Conservation (phyloP, 306 rosid species). For the Cicer cuneatum region DNA sequence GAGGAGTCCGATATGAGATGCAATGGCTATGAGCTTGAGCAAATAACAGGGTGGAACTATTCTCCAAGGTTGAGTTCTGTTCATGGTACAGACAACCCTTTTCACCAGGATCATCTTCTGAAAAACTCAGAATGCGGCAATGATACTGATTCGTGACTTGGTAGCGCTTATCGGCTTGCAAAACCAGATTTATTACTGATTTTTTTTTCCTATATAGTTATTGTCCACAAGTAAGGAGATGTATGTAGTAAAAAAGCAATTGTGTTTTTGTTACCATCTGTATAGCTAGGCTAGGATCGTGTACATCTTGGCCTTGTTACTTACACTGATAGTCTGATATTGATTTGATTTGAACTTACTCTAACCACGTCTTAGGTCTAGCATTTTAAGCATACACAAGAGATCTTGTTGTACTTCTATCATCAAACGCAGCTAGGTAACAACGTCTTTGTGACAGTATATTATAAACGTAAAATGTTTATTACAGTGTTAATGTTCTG, state of each 20-base stretch:
- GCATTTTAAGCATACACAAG: background rate
- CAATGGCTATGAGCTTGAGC: conserved; percentile 66
- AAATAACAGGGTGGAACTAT: conserved; percentile 69
- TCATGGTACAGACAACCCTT: conserved; percentile 83
- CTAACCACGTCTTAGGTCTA: conserved; percentile 3
- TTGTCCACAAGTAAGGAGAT: conserved; percentile 3
- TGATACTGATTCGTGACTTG: conserved; percentile 44
- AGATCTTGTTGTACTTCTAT: background rate
- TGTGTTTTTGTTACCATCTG: background rate
- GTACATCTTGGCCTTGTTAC: background rate
- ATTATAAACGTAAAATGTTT: background rate
- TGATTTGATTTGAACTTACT: conserved; percentile 16
- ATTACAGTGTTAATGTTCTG: background rate
- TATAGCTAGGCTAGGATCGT: conserved; percentile 46
- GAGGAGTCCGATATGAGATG: conserved; percentile 72
- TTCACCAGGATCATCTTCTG: conserved; percentile 68
- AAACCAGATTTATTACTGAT: conserved; percentile 26
- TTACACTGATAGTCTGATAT: background rate
- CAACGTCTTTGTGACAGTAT: background rate
- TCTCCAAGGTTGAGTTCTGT: conserved; percentile 92
- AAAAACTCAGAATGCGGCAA: conserved; percentile 56
- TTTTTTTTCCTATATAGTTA: conserved; percentile 2
- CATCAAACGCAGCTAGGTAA: conserved; percentile 12
- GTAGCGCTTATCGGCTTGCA: background rate
- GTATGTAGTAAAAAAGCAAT: background rate